Percentiles rank a stretch among this genome's conserved stretches.
Conservation (phyloP, 306 rosid genomes). For the Lathyrus tuberosus region DNA sequence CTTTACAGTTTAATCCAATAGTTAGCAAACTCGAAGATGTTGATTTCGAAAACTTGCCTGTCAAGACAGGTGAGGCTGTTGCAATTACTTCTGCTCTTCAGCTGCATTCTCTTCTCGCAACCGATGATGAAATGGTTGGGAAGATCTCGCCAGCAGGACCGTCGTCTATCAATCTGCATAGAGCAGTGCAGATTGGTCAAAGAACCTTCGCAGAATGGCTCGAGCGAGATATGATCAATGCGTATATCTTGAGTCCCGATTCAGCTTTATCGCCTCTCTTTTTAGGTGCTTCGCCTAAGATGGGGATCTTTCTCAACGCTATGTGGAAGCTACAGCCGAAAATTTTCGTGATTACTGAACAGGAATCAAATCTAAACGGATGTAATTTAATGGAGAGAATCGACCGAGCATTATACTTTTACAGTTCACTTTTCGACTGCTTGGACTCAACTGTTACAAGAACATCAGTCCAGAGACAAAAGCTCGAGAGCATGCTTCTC, state of each 20-base stretch:
- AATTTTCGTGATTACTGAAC: constrained; percentile 76
- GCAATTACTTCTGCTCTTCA: constrained; percentile 79
- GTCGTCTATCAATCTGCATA: constrained; percentile 48
- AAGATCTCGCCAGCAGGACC: constrained; percentile 59
- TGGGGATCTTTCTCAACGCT: constrained; percentile 61
- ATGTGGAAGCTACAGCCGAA: constrained; percentile 67
- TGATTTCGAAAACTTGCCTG: constrained; percentile 66
- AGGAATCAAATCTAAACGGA: constrained; percentile 83
- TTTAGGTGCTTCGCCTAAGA: constrained; percentile 67
- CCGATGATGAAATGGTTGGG: constrained; percentile 56
- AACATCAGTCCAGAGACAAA: constrained; percentile 60
- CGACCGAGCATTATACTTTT: constrained; percentile 57
- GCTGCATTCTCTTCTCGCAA: constrained; percentile 75
- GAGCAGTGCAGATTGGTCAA: constrained; percentile 54
- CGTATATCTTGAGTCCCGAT: constrained; percentile 60
- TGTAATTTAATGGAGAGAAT: constrained; percentile 68
- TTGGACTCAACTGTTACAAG: constrained; percentile 69
- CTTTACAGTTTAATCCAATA: constrained; percentile 68
- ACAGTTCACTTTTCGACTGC: constrained; percentile 77
- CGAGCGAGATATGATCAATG: constrained; percentile 61
- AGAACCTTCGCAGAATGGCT: constrained; percentile 72
- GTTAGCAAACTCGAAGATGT: constrained; percentile 76
- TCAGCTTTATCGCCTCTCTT: constrained; percentile 66
- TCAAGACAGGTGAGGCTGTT: constrained; percentile 85
- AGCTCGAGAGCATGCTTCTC: constrained; percentile 69